phyloP scores from a whole-genome alignment of 2,329 filamentous ascomycete species.

The Fusarium veterinarium region DNA sequence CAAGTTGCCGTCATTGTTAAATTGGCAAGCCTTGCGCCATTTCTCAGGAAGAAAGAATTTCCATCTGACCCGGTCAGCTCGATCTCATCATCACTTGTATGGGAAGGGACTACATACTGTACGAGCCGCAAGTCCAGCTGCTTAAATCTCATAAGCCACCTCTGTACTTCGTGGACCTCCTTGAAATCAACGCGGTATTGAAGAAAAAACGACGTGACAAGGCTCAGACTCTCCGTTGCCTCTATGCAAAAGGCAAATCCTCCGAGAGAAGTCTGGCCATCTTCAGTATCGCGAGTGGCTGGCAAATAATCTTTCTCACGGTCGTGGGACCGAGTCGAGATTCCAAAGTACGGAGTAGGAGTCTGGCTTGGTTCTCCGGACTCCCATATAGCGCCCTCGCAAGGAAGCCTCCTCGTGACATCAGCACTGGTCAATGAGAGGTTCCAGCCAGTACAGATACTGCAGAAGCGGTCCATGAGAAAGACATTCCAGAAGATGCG shows the following conservation, averaged over 20 bases:
- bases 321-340: slow-evolving; percentile 48
- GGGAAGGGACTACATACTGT: slow-evolving; percentile 42
- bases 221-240: slow-evolving; percentile 56
- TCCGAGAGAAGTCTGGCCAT: slow-evolving; percentile 46
- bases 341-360: slow-evolving; percentile 55
- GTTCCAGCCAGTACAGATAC: slow-evolving; percentile 53
- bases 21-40: slow-evolving; percentile 55
- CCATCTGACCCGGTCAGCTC: slow-evolving; percentile 52
- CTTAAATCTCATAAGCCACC: slow-evolving; percentile 59
- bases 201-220: slow-evolving; percentile 56
- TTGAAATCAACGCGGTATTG: slow-evolving; percentile 54
- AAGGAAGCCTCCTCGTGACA: slow-evolving; percentile 52
- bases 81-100: rapidly evolving
- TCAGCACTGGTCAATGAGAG: slow-evolving; percentile 49
- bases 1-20: slow-evolving; percentile 53
- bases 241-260: slow-evolving; percentile 60
- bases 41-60: slow-evolving; percentile 58
- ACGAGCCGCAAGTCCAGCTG: slow-evolving; percentile 57
- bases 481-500: slow-evolving; percentile 57
- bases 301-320: slow-evolving; percentile 27
- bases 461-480: slow-evolving; percentile 54
- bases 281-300: slow-evolving; percentile 10
- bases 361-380: slow-evolving; percentile 49
- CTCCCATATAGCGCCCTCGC: slow-evolving; percentile 54
- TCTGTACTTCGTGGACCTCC: slow-evolving; percentile 51